Evolutionary conservation across 768 basidiomycete genomes (phyloP).

Genomic region (Cystofilobasidium ferigula): DNA sequence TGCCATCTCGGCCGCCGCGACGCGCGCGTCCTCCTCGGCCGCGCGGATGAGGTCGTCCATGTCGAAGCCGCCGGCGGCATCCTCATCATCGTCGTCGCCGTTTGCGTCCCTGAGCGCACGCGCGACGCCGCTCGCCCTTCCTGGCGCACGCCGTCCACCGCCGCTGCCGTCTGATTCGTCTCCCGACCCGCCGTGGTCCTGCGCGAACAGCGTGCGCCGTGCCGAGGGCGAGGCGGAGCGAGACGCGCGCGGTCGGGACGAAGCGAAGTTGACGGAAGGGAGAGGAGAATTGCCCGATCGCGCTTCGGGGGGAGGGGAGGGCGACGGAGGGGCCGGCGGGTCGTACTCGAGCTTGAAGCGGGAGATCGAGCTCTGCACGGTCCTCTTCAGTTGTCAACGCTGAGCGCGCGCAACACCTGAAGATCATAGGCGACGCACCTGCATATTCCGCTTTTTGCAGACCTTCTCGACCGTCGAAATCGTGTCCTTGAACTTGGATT

Average conservation of each 20-base stretch:
- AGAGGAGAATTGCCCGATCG: background rate
- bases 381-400: background rate
- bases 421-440: constrained; percentile 46
- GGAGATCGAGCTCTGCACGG: background rate
- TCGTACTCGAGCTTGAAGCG: background rate
- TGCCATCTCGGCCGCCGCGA: constrained; percentile 14
- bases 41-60: constrained; percentile 33
- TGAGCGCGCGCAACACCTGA: background rate
- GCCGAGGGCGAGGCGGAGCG: constrained; percentile 26
- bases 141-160: background rate
- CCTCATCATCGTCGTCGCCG: constrained; percentile 32
- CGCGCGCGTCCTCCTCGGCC: constrained; percentile 18
- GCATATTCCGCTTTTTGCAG: constrained; percentile 74
- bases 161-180: background rate
- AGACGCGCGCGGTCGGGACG: background rate
- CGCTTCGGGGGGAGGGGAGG: background rate
- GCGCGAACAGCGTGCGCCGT: constrained; percentile 15
- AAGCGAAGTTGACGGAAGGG: background rate
- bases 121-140: background rate
- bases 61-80: constrained; percentile 34
- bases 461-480: constrained; percentile 74
- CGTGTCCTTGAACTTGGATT: constrained; percentile 74
- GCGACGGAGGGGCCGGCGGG: constrained; percentile 1
- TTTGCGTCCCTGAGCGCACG: constrained; percentile 11
- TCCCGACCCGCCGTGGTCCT: background rate